phyloP scores from a whole-genome alignment of 1,284 basidiomycete species.

The Trichosporon asahii region DNA sequence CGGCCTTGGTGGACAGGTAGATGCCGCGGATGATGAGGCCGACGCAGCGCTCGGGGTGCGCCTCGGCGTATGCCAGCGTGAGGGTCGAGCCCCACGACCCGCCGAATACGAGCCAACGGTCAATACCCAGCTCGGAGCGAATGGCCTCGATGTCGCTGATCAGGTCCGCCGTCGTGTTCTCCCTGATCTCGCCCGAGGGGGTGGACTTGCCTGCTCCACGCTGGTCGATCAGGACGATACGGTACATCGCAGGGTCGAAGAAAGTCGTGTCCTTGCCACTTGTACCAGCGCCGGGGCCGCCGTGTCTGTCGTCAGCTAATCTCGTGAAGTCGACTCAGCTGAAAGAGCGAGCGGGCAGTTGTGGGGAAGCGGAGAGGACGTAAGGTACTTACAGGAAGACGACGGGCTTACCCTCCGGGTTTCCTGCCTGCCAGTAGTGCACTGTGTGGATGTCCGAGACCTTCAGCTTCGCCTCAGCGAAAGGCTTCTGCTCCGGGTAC shows the following conservation, averaged over 20 bases:
- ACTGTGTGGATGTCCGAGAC: slow-evolving; percentile 72
- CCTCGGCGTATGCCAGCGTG: slow-evolving; percentile 81
- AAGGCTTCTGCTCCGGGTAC: slow-evolving; percentile 64
- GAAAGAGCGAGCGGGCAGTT: no score
- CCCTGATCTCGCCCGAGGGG: slow-evolving; percentile 73
- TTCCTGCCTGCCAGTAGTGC: slow-evolving; percentile 77
- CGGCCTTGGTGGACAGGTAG: slow-evolving; percentile 78
- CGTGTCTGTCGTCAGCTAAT: slow-evolving; percentile 24
- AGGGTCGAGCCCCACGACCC: slow-evolving; percentile 91
- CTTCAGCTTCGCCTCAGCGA: slow-evolving; percentile 63
- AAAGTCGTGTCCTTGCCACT: slow-evolving; percentile 64
- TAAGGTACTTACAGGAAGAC: slow-evolving; percentile 61
- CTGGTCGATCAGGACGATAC: slow-evolving; percentile 67
- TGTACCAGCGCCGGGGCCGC: slow-evolving; percentile 38
- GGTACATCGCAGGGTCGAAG: slow-evolving; percentile 80
- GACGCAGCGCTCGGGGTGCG: slow-evolving; percentile 75
- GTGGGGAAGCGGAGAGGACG: neutral
- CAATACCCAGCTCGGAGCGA: slow-evolving; percentile 66
- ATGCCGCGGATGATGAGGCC: slow-evolving; percentile 84
- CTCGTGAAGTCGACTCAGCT: no score
- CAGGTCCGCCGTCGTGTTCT: slow-evolving; percentile 93
- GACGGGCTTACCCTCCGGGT: slow-evolving; percentile 69
- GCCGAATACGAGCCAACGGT: slow-evolving; percentile 88
- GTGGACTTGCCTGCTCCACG: slow-evolving; percentile 78
- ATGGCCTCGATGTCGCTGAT: slow-evolving; percentile 85